Base-by-base conservation (phyloP, 2,329 filamentous ascomycete genomes). In the Dendrostoma leiphaemia region DNA sequence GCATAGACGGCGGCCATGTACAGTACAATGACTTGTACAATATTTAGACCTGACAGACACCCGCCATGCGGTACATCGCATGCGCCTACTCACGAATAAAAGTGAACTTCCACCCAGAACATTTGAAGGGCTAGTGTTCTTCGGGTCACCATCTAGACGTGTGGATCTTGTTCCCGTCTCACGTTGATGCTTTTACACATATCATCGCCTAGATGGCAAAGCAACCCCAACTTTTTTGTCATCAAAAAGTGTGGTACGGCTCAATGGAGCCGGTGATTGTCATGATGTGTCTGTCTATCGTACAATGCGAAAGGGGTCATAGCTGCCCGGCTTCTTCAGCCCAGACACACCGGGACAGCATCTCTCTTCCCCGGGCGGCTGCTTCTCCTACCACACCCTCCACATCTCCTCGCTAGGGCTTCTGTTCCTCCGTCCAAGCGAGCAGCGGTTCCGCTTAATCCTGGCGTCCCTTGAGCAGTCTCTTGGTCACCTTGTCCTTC, bases 401-500 rank as follows among this genome's bases (percentile, higher is more conserved):
- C n/a, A n/a, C n/a, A n/a, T n/a, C n/a, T n/a, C n/a, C n/a, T n/a
- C n/a, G n/a, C n/a, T n/a, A n/a, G n/a, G n/a, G n/a, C n/a, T n/a
- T n/a, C n/a, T n/a, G n/a, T n/a, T n/a, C n/a, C n/a, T n/a, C n/a
- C n/a, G n/a, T n/a, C n/a, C n/a, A n/a, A n/a, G 19, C 23, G 1
- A 26, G 12, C 12, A 24, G 1, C 23, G 15, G n/a, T n/a, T 6
- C n/a, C 24, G 17, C 29, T 70, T 90, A 92, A 73, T 97, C 93
- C 79, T 97, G 93, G 79, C 92, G 86, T 70, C 92, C 92, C 85
- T 97, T 97, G 73, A 99, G 80, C 85, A 99, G 85, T 72, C 94
- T 84, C 88, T 97, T 97, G 68, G 94, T 97, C 60, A 99, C 90
- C 89, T 97, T 97, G 79, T 96, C 92, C 84, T 99, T 99, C 81